Percentiles rank a stretch among this genome's conserved stretches.
Conservation (phyloP, 129 eudicot species). For the Rutidosis leptorrhynchoides region DNA sequence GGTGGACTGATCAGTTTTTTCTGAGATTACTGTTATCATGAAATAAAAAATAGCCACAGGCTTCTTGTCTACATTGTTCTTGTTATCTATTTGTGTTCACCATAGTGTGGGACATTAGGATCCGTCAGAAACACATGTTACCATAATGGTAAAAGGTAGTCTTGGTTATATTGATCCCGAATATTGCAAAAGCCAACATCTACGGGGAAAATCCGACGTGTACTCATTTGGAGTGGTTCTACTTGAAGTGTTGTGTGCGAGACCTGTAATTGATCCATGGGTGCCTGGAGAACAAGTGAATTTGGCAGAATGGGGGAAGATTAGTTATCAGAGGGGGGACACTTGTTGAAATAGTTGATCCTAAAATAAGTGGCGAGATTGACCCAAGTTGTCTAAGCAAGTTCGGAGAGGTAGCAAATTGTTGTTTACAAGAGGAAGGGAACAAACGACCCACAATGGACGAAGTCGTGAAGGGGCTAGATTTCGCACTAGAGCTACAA, state of each 20-base stretch:
- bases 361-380: constrained; percentile 40
- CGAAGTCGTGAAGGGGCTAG: constrained; percentile 51
- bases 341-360: constrained; percentile 43
- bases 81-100: no score
- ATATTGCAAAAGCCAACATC: constrained; percentile 42
- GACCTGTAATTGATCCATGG: constrained; percentile 36
- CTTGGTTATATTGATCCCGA: constrained; percentile 59
- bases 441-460: constrained; percentile 55
- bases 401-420: constrained; percentile 38
- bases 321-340: constrained; percentile 26
- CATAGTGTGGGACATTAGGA: no score
- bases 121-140: constrained; percentile 41
- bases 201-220: constrained; percentile 56
- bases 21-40: no score
- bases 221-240: constrained; percentile 66
- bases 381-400: constrained; percentile 37
- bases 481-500: constrained; percentile 46
- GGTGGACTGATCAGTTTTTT: no score
- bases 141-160: constrained; percentile 56
- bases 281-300: constrained; percentile 44
- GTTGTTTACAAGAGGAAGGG: constrained; percentile 50
- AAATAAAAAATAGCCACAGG: no score
- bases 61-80: no score
- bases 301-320: constrained; percentile 47
- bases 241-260: constrained; percentile 52